These are phyloP conservation scores for Boletus rex-veris DNA, from an alignment of 768 basidiomycete species.

Conservation along the genomic window DNA sequence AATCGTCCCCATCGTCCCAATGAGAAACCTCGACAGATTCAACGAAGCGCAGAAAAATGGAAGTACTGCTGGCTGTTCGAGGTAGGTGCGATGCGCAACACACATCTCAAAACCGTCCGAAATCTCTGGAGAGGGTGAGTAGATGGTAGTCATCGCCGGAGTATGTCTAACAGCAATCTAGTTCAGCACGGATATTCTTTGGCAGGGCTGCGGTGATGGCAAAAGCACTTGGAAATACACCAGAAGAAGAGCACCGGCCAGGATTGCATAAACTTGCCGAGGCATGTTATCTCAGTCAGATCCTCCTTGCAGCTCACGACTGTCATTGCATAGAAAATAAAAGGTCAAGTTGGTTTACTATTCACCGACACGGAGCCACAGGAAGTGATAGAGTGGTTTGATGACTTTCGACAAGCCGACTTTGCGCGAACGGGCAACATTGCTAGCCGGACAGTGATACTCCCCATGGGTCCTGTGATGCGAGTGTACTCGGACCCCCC, in stretches of 20 bases:
- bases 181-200: constrained; percentile 85
- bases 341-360: constrained; percentile 91
- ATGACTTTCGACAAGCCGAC: constrained; percentile 82
- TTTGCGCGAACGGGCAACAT: constrained; percentile 87
- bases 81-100: constrained; percentile 93
- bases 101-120: constrained; percentile 90
- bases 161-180: constrained; percentile 4
- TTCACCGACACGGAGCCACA: constrained; percentile 89
- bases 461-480: constrained; percentile 86
- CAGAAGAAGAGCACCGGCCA: constrained; percentile 78
- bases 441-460: constrained; percentile 67
- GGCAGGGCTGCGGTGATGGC: constrained; percentile 88
- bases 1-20: constrained; percentile 5
- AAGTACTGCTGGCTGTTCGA: constrained; percentile 94
- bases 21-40: constrained; percentile 54
- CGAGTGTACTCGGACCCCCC: constrained; percentile 73
- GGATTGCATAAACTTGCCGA: constrained; percentile 79
- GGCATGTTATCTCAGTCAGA: constrained; percentile 43
- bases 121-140: constrained; percentile 89
- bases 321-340: constrained; percentile 64
- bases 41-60: constrained; percentile 84
- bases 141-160: neutral
- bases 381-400: constrained; percentile 94
- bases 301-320: constrained; percentile 5
- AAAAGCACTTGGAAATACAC: constrained; percentile 86